Evolutionary conservation across 2,329 filamentous ascomycete genomes (phyloP).

Genomic region (Neofusicoccum sp.): DNA sequence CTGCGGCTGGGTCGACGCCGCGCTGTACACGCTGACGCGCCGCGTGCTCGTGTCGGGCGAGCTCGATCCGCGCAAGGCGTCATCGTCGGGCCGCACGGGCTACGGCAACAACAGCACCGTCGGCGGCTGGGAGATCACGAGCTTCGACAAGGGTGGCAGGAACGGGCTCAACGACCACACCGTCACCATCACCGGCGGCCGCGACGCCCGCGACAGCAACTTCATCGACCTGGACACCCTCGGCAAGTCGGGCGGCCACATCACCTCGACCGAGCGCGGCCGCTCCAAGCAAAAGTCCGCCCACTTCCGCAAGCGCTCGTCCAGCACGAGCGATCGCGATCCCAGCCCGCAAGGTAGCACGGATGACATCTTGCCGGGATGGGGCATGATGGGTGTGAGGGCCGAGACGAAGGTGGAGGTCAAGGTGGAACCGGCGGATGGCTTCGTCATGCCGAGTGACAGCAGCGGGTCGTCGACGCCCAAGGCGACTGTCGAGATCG

Average conservation of each 20-base stretch:
- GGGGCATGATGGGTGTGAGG: conserved; percentile 30
- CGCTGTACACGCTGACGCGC: conserved; percentile 47
- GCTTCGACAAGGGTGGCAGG: conserved; percentile 19
- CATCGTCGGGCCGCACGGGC: neutral
- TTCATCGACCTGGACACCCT: conserved; percentile 11
- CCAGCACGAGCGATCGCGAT: conserved; percentile 26
- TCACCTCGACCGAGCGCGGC: neutral
- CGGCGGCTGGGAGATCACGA: conserved; percentile 22
- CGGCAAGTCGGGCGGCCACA: conserved; percentile 9
- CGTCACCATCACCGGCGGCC: conserved; percentile 23
- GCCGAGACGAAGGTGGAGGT: conserved; percentile 40
- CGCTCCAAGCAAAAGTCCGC: neutral
- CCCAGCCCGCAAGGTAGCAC: conserved; percentile 35
- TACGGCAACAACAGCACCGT: neutral
- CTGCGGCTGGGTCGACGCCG: conserved; percentile 48
- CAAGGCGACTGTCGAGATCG: neutral
- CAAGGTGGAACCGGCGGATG: conserved; percentile 9
- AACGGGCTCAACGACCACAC: conserved; percentile 5
- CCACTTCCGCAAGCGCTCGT: neutral
- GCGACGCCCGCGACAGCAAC: conserved; percentile 12
- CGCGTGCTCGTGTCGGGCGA: conserved; percentile 40
- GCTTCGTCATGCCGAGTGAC: neutral
- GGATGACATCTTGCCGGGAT: conserved; percentile 34
- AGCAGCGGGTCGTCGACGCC: neutral
- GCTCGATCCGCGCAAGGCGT: conserved; percentile 20